Evolutionary conservation across 176 grass and related monocot species (phyloP).

Genomic region (Carex cristatella): DNA sequence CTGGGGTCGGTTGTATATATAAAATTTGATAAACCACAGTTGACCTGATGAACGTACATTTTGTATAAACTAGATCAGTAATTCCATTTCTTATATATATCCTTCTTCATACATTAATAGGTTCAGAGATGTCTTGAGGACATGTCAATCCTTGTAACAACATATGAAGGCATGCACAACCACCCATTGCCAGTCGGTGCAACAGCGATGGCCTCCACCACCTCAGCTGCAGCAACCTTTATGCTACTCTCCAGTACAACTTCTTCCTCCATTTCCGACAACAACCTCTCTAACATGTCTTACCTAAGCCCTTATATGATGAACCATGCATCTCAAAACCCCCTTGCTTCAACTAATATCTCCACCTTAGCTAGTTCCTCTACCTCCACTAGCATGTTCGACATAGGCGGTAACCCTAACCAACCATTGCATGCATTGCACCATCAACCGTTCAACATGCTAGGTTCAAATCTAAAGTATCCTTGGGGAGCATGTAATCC

Average conservation of each 20-base stretch:
- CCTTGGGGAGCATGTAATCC: constrained; percentile 33
- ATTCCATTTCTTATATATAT: neutral
- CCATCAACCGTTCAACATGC: constrained; percentile 17
- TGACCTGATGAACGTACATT: neutral
- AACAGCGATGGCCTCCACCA: constrained; percentile 84
- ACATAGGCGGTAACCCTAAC: neutral
- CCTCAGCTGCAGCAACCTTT: constrained; percentile 56
- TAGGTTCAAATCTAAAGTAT: constrained; percentile 29
- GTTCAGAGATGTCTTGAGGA: constrained; percentile 92
- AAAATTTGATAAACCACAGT: neutral
- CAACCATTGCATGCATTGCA: neutral
- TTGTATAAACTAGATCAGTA: neutral
- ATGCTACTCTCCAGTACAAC: constrained; percentile 63
- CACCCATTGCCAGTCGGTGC: constrained; percentile 89
- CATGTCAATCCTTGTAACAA: constrained; percentile 95
- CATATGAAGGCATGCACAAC: constrained; percentile 98
- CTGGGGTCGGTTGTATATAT: neutral
- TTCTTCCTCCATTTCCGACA: constrained; percentile 44
- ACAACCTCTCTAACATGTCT: constrained; percentile 24
- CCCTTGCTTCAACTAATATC: constrained; percentile 6
- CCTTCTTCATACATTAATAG: constrained; percentile 22
- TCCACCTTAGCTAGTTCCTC: constrained; percentile 19
- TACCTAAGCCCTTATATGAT: constrained; percentile 65
- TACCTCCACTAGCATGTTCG: constrained; percentile 15
- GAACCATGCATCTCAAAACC: constrained; percentile 35